phyloP scores from a whole-genome alignment of 148 eudicot genomes.

The Nyssa sinensis region DNA sequence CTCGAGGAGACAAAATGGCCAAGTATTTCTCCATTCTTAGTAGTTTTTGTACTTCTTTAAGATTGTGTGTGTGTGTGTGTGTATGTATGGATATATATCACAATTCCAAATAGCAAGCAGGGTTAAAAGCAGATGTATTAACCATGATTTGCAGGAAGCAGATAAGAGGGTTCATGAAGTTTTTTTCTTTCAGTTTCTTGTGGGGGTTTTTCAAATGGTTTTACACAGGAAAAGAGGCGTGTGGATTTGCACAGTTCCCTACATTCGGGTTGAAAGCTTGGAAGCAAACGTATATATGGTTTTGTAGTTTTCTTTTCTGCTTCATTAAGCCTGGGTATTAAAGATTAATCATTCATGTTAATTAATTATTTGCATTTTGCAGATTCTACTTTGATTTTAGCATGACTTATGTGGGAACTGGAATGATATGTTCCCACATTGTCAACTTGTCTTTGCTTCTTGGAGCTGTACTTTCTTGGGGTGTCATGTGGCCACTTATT shows the following conservation, averaged over 20 bases:
- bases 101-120: neutral
- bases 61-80: neutral
- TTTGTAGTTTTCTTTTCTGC: neutral
- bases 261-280: constrained; percentile 73
- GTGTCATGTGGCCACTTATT: constrained; percentile 79
- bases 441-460: constrained; percentile 69
- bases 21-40: constrained; percentile 29
- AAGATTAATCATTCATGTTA: no score
- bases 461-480: constrained; percentile 78
- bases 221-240: constrained; percentile 44
- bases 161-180: constrained; percentile 49
- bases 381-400: constrained; percentile 85
- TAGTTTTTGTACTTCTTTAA: neutral
- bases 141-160: constrained; percentile 52
- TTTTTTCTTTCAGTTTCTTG: constrained; percentile 52
- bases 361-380: constrained; percentile 4
- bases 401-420: constrained; percentile 73
- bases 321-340: no score
- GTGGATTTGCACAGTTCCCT: constrained; percentile 71
- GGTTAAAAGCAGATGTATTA: no score
- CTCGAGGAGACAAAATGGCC: constrained; percentile 58
- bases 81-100: neutral
- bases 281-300: constrained; percentile 33
- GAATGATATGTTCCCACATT: constrained; percentile 75
- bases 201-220: constrained; percentile 89